Evolutionary conservation across 352 stramenopile genomes (phyloP), one percentile per base, ranked within the genome.

Genomic region (Globisporangium nunn): DNA sequence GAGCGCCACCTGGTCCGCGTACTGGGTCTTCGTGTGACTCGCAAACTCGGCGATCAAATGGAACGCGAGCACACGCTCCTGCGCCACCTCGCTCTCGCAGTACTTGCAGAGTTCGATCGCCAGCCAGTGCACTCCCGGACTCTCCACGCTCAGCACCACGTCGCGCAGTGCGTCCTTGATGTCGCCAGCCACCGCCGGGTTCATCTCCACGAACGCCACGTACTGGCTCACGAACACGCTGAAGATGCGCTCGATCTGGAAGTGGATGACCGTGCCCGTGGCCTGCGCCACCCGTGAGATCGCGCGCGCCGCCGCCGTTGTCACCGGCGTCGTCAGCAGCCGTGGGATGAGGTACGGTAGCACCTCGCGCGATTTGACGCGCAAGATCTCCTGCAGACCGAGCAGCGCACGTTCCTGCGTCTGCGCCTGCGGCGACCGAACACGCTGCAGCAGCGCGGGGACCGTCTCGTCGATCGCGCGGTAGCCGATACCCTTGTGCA

Each of bases 391-490:
- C 59, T 98, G 97, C 17, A 99, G 75, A 57, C 97, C 98, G 56
- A 97, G 95, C 41, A 99, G 76, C 33, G 97, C 97, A 58, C 85
- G 86, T 52, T 86, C 74, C 59, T 93, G 81, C 58, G 87, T 81
- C 15, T 79, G 67, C 28, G 62, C 40, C 35, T 82, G 66, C 4
- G 73, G 78, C 23, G 73, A 80, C 49, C 98, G 88, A 58, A 99
- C 91, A 39, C 88, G 81, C 23, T 95, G 84, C 37, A 99, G 85
- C 62, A 99, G 70, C 51, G 87, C 87, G 11, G 97, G 98, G 28
- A 99, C 85, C 54, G 99, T 97, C 61, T 98, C 93, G 45, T 99
- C 96, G 44, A 99, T 93, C 29, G 96, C 96, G 45, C 87, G 78
- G 66, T 90, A 96, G 35, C 97, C 97, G 35, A 99, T 97, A 50